A percentile compares a stretch with the other conserved stretches of the same genome.
Conservation (phyloP, 176 grass and related monocot genomes). For the barley (Hordeum vulgare) region MorexV3_pseudomolecules_assembly NC_058520.1:586445034-586445533, state of each 20-base stretch:
- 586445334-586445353: constrained; percentile 63
- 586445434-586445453: constrained; percentile 59
- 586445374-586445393: constrained; percentile 68
- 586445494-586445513: constrained; percentile 51
- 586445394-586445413: constrained; percentile 43
- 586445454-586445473: constrained; percentile 57
- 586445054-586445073: too few species aligned
- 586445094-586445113: too few species aligned
- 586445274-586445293: constrained; percentile 74
- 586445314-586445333: constrained; percentile 61
- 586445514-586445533: too few species aligned
- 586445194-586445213: constrained; percentile 64
- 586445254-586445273: constrained; percentile 75
- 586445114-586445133: too few species aligned
- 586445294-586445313: constrained; percentile 60
- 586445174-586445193: constrained; percentile 76
- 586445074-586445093: too few species aligned
- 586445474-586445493: constrained; percentile 27
- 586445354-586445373: constrained; percentile 47
- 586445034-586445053: too few species aligned
- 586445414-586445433: constrained; percentile 53
- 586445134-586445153: constrained; percentile 61
- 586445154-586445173: constrained; percentile 40
- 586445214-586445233: constrained; percentile 70
- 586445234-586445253: constrained; percentile 49